Evolutionary conservation across 2,329 filamentous ascomycete species (phyloP).

Genomic region (Paraphoma sp.): DNA sequence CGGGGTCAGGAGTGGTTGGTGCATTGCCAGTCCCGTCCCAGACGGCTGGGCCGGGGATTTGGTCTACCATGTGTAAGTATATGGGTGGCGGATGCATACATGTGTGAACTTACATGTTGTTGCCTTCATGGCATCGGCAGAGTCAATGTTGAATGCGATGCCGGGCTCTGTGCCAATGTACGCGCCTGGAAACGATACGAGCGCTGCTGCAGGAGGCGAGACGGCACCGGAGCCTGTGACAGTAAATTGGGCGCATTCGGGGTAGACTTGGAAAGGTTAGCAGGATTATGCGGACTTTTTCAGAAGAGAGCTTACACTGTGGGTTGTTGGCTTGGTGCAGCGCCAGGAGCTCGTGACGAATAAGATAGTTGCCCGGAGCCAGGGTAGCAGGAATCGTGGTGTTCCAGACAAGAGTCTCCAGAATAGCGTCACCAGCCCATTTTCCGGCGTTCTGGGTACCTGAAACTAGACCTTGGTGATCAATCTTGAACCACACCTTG

Average conservation of each 20-base stretch:
- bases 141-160: slow-evolving; percentile 47
- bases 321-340: slow-evolving; percentile 61
- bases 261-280: slow-evolving; percentile 55
- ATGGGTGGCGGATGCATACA: too few species aligned
- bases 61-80: slow-evolving; percentile 3
- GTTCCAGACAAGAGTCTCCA: slow-evolving; percentile 56
- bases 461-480: slow-evolving; percentile 59
- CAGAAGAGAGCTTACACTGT: slow-evolving; percentile 43
- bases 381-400: slow-evolving; percentile 57
- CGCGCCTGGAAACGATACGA: slow-evolving; percentile 54
- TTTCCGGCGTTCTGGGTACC: slow-evolving; percentile 53
- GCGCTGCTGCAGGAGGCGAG: slow-evolving; percentile 47
- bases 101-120: slow-evolving; percentile 17
- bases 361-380: slow-evolving; percentile 62
- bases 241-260: slow-evolving; percentile 62
- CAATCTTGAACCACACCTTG: slow-evolving; percentile 64
- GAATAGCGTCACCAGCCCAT: slow-evolving; percentile 58
- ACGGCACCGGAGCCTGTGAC: slow-evolving; percentile 58
- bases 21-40: slow-evolving; percentile 29
- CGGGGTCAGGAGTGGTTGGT: slow-evolving; percentile 5
- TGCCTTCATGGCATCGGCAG: slow-evolving; percentile 28
- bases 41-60: slow-evolving; percentile 32
- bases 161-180: slow-evolving; percentile 54
- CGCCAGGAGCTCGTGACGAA: slow-evolving; percentile 64
- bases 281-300: not conserved